phyloP scores from a whole-genome alignment of 225 moss, liverwort and hornwort species.

The Pleurozium schreberi region DNA sequence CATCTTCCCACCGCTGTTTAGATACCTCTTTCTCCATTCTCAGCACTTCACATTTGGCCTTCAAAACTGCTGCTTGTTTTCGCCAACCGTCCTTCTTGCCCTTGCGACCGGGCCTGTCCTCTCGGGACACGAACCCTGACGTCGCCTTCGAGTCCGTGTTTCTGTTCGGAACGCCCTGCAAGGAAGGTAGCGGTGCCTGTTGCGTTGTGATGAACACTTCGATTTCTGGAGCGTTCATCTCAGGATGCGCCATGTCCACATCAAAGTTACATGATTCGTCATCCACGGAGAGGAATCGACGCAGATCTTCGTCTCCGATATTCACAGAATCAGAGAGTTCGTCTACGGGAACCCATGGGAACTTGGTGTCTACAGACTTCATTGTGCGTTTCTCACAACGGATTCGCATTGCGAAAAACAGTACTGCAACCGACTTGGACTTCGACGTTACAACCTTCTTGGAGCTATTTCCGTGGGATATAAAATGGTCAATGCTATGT shows the following conservation, averaged over 20 bases:
- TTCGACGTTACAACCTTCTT: background rate
- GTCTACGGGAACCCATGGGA: conserved; percentile 35
- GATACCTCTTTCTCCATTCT: conserved; percentile 64
- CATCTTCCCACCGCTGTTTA: conserved; percentile 57
- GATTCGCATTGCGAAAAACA: background rate
- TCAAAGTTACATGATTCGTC: conserved; percentile 33
- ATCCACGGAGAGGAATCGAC: conserved; percentile 14
- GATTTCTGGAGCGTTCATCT: conserved; percentile 48
- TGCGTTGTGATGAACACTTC: conserved; percentile 43
- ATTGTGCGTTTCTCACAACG: background rate
- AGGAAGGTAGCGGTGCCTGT: conserved; percentile 12
- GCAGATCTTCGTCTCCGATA: conserved; percentile 39
- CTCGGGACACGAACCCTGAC: conserved; percentile 30
- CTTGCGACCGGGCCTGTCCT: conserved; percentile 25
- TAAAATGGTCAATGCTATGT: background rate
- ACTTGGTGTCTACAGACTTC: background rate
- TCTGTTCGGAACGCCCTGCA: background rate
- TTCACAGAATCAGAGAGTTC: conserved; percentile 57
- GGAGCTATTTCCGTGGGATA: background rate
- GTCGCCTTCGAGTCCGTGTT: conserved; percentile 3
- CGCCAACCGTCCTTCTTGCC: conserved; percentile 46
- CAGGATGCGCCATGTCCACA: conserved; percentile 21
- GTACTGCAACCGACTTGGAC: background rate
- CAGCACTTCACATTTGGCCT: conserved; percentile 65
- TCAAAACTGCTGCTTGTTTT: conserved; percentile 54